These are phyloP conservation scores for Lentinula aciculospora DNA, from an alignment of 768 basidiomycete genomes.

Conservation along the genomic window DNA sequence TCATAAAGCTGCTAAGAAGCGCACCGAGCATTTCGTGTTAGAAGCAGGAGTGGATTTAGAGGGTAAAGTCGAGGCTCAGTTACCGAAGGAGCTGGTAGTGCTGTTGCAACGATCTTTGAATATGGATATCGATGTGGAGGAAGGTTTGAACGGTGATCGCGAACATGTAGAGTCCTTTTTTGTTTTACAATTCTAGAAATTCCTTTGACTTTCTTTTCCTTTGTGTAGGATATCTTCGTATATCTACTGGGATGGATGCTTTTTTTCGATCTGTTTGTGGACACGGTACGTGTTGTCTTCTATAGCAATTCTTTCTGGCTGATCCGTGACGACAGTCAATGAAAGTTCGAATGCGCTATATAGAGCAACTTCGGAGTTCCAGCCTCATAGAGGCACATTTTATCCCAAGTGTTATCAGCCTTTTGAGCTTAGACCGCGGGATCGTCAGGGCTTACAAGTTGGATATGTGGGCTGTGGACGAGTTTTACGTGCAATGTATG, in stretches of 20 bases:
- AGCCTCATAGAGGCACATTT: constrained; percentile 60
- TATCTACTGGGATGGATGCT: constrained; percentile 87
- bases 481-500: constrained; percentile 73
- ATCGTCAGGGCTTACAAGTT: constrained; percentile 69
- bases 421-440: constrained; percentile 65
- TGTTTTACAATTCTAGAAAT: too few relatives aligned
- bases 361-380: constrained; percentile 75
- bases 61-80: constrained; percentile 38
- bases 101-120: constrained; percentile 49
- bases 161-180: constrained; percentile 27
- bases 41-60: constrained; percentile 81
- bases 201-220: too few relatives aligned
- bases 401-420: constrained; percentile 63
- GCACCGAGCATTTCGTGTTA: constrained; percentile 80
- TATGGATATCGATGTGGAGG: constrained; percentile 15
- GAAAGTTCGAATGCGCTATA: constrained; percentile 79
- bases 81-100: constrained; percentile 64
- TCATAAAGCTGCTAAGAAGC: constrained; percentile 59
- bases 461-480: constrained; percentile 82
- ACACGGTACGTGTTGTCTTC: constrained; percentile 55
- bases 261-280: constrained; percentile 76
- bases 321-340: constrained; percentile 53
- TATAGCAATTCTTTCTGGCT: neutral
- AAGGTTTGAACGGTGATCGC: constrained; percentile 24
- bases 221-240: constrained; percentile 46